These are phyloP conservation scores for Rubroboletus pulcherrimus DNA, from an alignment of 768 basidiomycete genomes.

Conservation along the genomic window DNA sequence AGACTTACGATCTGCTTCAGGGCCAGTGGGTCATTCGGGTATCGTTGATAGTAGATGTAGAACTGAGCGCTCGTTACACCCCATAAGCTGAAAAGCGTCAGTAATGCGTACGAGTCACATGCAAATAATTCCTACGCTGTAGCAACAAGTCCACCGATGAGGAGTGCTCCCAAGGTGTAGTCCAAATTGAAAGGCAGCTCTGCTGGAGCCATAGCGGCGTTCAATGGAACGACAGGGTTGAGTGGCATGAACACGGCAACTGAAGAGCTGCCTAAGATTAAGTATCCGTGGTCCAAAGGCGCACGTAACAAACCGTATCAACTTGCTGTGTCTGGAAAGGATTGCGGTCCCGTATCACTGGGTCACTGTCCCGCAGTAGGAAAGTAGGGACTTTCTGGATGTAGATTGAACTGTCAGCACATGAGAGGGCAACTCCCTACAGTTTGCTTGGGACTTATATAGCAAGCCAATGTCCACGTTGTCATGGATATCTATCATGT, in stretches of 20 bases:
- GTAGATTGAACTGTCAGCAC: neutral
- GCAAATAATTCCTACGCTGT: conserved; percentile 41
- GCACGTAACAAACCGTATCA: neutral
- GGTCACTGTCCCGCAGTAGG: neutral
- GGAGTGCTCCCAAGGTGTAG: conserved; percentile 52
- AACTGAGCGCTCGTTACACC: conserved; percentile 53
- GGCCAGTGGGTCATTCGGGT: conserved; percentile 29
- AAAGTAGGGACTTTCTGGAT: neutral
- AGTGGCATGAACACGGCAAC: neutral
- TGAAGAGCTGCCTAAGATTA: neutral
- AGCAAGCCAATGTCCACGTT: neutral
- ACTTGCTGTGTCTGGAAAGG: neutral
- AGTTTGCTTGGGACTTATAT: neutral
- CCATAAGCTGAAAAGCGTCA: conserved; percentile 41
- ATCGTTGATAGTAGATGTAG: conserved; percentile 45
- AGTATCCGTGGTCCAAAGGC: neutral
- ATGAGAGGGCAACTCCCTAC: neutral
- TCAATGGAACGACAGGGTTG: neutral
- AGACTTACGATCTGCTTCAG: conserved; percentile 38
- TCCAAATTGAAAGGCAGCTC: conserved; percentile 30
- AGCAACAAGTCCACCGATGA: conserved; percentile 54
- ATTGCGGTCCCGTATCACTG: neutral
- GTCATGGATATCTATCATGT: conserved; percentile 6
- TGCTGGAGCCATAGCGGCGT: neutral
- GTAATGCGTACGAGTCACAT: neutral